phyloP scores from a whole-genome alignment of 495 filamentous ascomycete species.

The Margaritispora aquatica region DNA sequence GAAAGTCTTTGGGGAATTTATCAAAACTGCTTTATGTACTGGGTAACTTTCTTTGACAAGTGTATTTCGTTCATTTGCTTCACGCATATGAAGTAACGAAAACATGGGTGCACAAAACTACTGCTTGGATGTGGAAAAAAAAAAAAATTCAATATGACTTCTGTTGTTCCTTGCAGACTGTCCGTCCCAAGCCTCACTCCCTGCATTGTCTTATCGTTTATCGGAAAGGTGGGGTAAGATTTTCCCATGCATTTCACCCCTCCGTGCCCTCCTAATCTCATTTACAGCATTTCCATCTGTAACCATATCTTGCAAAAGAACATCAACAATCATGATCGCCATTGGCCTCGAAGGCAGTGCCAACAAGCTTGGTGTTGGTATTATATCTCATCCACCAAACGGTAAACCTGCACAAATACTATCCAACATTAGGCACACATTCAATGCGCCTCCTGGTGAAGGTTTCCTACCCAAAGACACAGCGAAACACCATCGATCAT shows the following conservation, averaged over 20 bases:
- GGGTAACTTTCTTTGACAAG: too few relatives aligned
- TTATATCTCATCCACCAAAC: constrained; percentile 71
- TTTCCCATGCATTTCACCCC: neutral
- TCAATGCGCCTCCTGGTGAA: constrained; percentile 81
- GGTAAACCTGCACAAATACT: constrained; percentile 66
- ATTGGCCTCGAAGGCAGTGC: constrained; percentile 95
- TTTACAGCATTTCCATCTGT: too few relatives aligned
- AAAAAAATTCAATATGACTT: too few relatives aligned
- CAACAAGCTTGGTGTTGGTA: constrained; percentile 93
- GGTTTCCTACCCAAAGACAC: constrained; percentile 97
- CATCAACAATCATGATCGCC: constrained; percentile 54
- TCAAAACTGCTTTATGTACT: too few relatives aligned
- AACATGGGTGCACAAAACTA: too few relatives aligned
- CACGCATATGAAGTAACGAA: too few relatives aligned
- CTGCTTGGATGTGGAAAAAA: too few relatives aligned
- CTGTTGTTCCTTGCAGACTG: too few relatives aligned
- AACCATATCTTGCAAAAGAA: neutral
- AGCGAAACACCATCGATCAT: constrained; percentile 80
- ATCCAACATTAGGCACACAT: constrained; percentile 92
- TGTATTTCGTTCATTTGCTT: too few relatives aligned
- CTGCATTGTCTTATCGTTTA: neutral
- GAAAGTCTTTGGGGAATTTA: too few relatives aligned
- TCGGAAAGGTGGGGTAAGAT: neutral
- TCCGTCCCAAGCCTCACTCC: too few relatives aligned
- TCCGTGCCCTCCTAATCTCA: neutral